Evolutionary conservation across 1,139 yeast genomes (phyloP), one percentile per base, ranked within the genome.

Genomic region (Debaryomycetaceae sp.): DNA sequence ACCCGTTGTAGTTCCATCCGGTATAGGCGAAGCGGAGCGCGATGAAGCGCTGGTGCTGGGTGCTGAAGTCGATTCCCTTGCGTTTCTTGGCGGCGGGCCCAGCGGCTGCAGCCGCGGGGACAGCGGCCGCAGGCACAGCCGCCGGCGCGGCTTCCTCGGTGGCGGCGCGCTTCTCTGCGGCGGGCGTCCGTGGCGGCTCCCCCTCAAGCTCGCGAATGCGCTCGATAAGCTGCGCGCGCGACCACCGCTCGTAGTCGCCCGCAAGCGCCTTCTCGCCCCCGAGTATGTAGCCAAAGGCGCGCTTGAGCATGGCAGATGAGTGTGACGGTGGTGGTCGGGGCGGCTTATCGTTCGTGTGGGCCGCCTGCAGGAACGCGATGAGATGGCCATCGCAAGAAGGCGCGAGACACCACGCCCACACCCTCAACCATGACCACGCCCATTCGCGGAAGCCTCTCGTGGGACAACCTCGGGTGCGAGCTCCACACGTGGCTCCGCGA

Each of bases 1-100:
- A 64, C 0, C 99, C 99, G 46, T 83, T 85, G 53, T 89, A 91
- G 46, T 83, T 75, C 96, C 96, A 88, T 11, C 98, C 96, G 23
- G 85, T 53, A 52, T 91, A 91, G 0, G 96, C 83, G 60, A 91
- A 91, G 41, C 75, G 65, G 21, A 91, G 51, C 0, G 95, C 97
- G 14, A 91, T 71, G 42, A 75, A 76, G 32, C 97, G 61, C 4
- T 77, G 76, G n/a, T 65, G 48, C 46, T 76, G 78, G 40, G 75
- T 78, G 14, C 77, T 61, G 48, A 84, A 85, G 45, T 85, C 94
- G 51, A 89, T 77, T 16, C 51, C 56, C 48, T 72, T 79, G n/a
- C n/a, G n/a, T 35, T 61, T 52, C 33, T 54, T 53, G 41, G 53
- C 49, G 31, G 37, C 42, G 34, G 36, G 22, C 14, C 28, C 26